Base-by-base conservation (phyloP, 106 monocot genomes). In the Cymbidium sinense region DNA sequence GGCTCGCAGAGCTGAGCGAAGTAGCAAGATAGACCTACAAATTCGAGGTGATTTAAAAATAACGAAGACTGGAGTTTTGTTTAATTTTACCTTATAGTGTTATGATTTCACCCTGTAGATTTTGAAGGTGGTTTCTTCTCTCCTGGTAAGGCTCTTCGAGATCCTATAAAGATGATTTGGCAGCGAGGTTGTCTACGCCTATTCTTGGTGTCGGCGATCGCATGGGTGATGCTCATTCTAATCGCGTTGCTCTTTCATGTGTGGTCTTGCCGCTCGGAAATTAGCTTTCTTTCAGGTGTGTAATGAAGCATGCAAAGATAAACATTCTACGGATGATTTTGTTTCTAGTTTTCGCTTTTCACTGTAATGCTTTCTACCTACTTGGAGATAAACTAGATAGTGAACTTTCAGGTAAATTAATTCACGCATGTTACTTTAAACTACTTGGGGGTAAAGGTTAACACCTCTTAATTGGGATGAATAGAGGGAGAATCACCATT, bases 161-260 rank as follows among this genome's bases (percentile, higher is more conserved):
- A 89, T 74, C 86, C 79, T 0, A 3, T 81, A 78, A 91, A 30
- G 74, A 79, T 73, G 87, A 72, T 89, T 15, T 93, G 87, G 83
- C 79, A 81, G 75, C 87, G 76, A 81, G 89, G 93, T 1, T 89
- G 87, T 61, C 64, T 87, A 6, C 80, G 93, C 70, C 41, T 93
- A 79, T 67, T 88, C 21, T 81, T 96, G 44, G 87, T 96, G 52
- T 89, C 87, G 3, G 89, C 77, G 55, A 82, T 96, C 25, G 55
- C 82, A 2, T 96, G 93, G 96, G 83, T 89, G 81, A 52, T 95
- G 79, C 88, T 95, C 54, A 87, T 93, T 31, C 71, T 93, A n/a
- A 70, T 80, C 25, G 85, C 82, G 2, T 50, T 93, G 79, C 54
- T 83, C 55, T 93, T 93, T 67, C 90, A 90, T 29, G 52, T 91